A percentile compares a stretch with the other conserved stretches of the same genome.
Conservation (phyloP, 2,329 filamentous ascomycete genomes). For the Didymella keratinophila region DNA sequence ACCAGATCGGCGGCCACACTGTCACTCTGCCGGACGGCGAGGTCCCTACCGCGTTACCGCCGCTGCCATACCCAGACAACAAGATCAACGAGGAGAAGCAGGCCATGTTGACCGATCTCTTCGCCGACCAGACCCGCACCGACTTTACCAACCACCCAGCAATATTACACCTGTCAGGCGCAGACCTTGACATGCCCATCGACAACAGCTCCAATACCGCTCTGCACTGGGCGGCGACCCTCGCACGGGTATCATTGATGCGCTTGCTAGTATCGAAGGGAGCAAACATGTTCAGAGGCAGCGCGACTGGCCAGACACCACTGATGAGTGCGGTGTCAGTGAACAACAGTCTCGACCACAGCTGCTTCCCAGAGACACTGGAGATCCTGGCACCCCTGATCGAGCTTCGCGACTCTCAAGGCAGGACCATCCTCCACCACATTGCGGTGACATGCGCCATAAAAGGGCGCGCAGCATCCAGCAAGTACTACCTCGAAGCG, state of each 20-base stretch:
- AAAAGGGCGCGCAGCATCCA: constrained; percentile 88
- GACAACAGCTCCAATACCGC: constrained; percentile 89
- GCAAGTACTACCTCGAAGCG: constrained; percentile 94
- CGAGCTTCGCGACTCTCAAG: constrained; percentile 86
- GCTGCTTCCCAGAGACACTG: constrained; percentile 87
- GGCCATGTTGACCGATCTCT: constrained; percentile 77
- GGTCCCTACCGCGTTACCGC: constrained; percentile 67
- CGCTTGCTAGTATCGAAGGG: constrained; percentile 82
- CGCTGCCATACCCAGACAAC: constrained; percentile 65
- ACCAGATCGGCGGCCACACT: constrained; percentile 57
- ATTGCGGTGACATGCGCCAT: constrained; percentile 96
- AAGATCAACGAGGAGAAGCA: constrained; percentile 81
- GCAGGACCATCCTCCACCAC: constrained; percentile 91
- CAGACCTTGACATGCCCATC: constrained; percentile 90
- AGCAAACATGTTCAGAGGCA: constrained; percentile 86
- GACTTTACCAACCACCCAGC: constrained; percentile 79
- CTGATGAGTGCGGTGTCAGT: constrained; percentile 92
- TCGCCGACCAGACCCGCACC: constrained; percentile 65
- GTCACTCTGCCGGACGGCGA: constrained; percentile 59
- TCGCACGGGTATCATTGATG: constrained; percentile 84
- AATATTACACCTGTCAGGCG: constrained; percentile 75
- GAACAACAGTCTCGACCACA: constrained; percentile 91
- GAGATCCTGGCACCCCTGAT: constrained; percentile 90
- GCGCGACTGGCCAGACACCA: constrained; percentile 88
- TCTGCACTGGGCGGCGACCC: constrained; percentile 93